phyloP scores from a whole-genome alignment of 2,329 filamentous ascomycete genomes.

The Cladorrhinum sp. region DNA sequence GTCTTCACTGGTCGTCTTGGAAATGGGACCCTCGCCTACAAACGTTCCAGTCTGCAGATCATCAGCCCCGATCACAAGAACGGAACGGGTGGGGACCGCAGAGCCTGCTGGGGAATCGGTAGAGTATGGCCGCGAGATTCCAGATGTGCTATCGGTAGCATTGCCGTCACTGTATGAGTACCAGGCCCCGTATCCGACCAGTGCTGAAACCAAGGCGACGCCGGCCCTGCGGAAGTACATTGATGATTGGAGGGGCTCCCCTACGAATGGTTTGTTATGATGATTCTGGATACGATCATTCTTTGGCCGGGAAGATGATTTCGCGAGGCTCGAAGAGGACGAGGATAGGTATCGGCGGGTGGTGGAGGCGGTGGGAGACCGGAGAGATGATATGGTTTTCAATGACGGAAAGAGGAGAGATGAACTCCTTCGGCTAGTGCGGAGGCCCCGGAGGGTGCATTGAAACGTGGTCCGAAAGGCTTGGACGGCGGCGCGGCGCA shows the following conservation, averaged over 20 bases:
- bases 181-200: slow-evolving; percentile 74
- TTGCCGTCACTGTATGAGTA: slow-evolving; percentile 61
- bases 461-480: slow-evolving; percentile 67
- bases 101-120: slow-evolving; percentile 39
- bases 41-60: slow-evolving; percentile 86
- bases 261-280: slow-evolving; percentile 23
- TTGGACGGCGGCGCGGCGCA: slow-evolving; percentile 71
- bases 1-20: slow-evolving; percentile 81
- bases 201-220: slow-evolving; percentile 64
- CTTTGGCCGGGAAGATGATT: slow-evolving; percentile 35
- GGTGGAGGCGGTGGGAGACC: slow-evolving; percentile 19
- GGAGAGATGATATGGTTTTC: slow-evolving; percentile 16
- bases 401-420: slow-evolving; percentile 27
- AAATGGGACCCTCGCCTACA: slow-evolving; percentile 79
- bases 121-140: slow-evolving; percentile 41
- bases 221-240: slow-evolving; percentile 73
- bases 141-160: slow-evolving; percentile 35
- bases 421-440: slow-evolving; percentile 46
- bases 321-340: slow-evolving; percentile 33
- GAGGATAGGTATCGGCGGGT: slow-evolving; percentile 24
- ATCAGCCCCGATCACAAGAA: slow-evolving; percentile 85
- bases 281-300: slow-evolving; percentile 26
- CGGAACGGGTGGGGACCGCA: slow-evolving; percentile 56
- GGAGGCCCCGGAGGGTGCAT: slow-evolving; percentile 59
- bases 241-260: slow-evolving; percentile 59